These are phyloP conservation scores for Xylariales sp. DNA, from an alignment of 2,329 filamentous ascomycete species.

Conservation along the genomic window DNA sequence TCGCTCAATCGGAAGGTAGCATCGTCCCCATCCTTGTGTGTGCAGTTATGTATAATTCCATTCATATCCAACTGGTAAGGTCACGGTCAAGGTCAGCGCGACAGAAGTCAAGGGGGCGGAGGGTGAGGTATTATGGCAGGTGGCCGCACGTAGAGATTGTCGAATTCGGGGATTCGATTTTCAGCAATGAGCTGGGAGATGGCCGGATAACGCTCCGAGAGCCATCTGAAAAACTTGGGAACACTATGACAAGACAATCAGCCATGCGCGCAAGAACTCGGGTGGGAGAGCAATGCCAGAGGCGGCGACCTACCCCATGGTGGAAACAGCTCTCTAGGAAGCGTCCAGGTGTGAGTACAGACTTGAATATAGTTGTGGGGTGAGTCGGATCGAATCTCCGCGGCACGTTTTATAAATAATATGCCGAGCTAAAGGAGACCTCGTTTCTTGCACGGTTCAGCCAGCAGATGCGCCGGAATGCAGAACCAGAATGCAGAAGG, in stretches of 20 bases:
- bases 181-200: slow-evolving; percentile 98
- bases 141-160: slow-evolving; percentile 76
- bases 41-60: slow-evolving; percentile 99
- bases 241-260: slow-evolving; percentile 41
- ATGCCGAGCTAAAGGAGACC: too few relatives aligned
- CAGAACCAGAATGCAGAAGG: too few relatives aligned
- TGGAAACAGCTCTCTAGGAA: too few relatives aligned
- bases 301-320: too few relatives aligned
- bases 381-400: too few relatives aligned
- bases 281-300: too few relatives aligned
- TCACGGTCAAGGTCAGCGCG: slow-evolving; percentile 29
- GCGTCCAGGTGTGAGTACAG: too few relatives aligned
- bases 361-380: too few relatives aligned
- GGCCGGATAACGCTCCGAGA: slow-evolving; percentile 96
- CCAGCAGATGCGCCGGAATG: too few relatives aligned
- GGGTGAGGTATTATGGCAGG: slow-evolving; percentile 11
- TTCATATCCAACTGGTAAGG: slow-evolving; percentile 80
- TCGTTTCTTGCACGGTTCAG: too few relatives aligned
- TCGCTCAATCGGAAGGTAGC: slow-evolving; percentile 90
- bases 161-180: slow-evolving; percentile 98
- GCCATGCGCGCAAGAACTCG: slow-evolving; percentile 3
- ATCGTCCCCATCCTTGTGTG: slow-evolving; percentile 92
- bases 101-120: slow-evolving; percentile 5
- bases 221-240: slow-evolving; percentile 96
- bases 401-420: too few relatives aligned